These are phyloP conservation scores for Colletotrichum siamense DNA, from an alignment of 2,329 filamentous ascomycete species.

Conservation along the genomic window DNA sequence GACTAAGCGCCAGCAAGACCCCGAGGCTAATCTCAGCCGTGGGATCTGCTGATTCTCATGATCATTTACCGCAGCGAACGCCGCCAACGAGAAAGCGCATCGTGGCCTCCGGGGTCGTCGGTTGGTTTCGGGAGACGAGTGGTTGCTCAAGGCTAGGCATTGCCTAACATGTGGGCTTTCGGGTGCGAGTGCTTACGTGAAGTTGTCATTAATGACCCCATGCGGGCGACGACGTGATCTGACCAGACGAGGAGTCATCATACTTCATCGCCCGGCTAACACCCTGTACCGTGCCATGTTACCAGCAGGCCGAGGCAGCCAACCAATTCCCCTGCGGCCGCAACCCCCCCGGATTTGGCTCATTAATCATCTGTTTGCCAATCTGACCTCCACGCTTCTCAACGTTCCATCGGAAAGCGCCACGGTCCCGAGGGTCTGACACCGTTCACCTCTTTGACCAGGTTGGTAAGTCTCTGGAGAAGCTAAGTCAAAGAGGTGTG, in stretches of 20 bases:
- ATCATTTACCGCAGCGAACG: background rate
- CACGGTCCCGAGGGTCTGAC: slow-evolving; percentile 18
- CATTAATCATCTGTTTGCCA: background rate
- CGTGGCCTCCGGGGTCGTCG: background rate
- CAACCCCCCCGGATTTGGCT: background rate
- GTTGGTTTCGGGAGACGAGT: background rate
- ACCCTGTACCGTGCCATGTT: background rate
- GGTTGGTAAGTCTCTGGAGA: background rate
- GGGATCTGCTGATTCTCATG: background rate
- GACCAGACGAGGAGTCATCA: slow-evolving; percentile 4
- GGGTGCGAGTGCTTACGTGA: slow-evolving; percentile 14
- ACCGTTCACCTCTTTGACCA: background rate
- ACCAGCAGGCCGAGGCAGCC: slow-evolving; percentile 15
- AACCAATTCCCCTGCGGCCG: slow-evolving; percentile 1
- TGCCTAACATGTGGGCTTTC: background rate
- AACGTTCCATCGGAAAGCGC: slow-evolving; percentile 12
- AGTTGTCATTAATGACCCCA: slow-evolving; percentile 17
- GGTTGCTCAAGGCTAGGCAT: background rate
- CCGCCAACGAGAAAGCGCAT: background rate
- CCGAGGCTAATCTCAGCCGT: background rate
- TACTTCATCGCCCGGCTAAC: slow-evolving; percentile 13
- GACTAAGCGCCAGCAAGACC: background rate
- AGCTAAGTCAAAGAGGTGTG: background rate
- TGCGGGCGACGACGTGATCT: slow-evolving; percentile 17
- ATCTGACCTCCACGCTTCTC: slow-evolving; percentile 14